A percentile compares a stretch with the other conserved stretches of the same genome.
phyloP scores from a whole-genome alignment of 768 basidiomycete genomes.

The Phylloporus sp. region DNA sequence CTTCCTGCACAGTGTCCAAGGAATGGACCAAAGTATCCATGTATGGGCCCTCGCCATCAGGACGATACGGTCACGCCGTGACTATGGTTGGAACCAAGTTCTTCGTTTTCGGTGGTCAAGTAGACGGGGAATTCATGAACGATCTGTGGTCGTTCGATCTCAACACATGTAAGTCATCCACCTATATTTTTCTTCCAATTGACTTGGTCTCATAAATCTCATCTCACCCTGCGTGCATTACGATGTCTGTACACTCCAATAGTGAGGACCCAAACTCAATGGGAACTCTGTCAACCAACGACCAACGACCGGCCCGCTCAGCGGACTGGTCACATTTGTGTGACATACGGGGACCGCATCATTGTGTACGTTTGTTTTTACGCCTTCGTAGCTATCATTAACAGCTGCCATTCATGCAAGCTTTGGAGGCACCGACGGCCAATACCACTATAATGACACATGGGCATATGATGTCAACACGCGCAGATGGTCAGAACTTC shows the following conservation, averaged over 20 bases:
- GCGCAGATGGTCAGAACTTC: conserved; percentile 82
- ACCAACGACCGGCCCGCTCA: conserved; percentile 64
- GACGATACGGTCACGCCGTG: conserved; percentile 94
- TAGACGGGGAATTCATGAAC: conserved; percentile 89
- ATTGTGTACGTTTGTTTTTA: conserved; percentile 58
- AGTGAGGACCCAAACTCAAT: conserved; percentile 81
- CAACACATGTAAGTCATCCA: conserved; percentile 67
- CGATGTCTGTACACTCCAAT: conserved; percentile 5
- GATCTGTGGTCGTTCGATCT: conserved; percentile 97
- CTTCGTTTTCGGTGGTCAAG: conserved; percentile 95
- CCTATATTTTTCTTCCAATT: neutral
- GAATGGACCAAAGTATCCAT: conserved; percentile 93
- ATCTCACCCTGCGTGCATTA: neutral
- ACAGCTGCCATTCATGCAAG: conserved; percentile 38
- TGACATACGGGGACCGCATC: conserved; percentile 77
- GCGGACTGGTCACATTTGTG: conserved; percentile 88
- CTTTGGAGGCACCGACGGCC: conserved; percentile 98
- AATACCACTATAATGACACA: conserved; percentile 98
- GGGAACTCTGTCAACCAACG: conserved; percentile 72
- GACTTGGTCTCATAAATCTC: conserved; percentile 1
- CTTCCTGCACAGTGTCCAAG: conserved; percentile 58
- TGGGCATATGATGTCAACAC: conserved; percentile 89
- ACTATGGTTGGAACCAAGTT: conserved; percentile 90
- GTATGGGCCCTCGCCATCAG: conserved; percentile 70
- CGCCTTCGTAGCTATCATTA: conserved; percentile 15